Base-by-base conservation (phyloP, 768 basidiomycete species). In the Xerocomus brunneocitrinus region DNA sequence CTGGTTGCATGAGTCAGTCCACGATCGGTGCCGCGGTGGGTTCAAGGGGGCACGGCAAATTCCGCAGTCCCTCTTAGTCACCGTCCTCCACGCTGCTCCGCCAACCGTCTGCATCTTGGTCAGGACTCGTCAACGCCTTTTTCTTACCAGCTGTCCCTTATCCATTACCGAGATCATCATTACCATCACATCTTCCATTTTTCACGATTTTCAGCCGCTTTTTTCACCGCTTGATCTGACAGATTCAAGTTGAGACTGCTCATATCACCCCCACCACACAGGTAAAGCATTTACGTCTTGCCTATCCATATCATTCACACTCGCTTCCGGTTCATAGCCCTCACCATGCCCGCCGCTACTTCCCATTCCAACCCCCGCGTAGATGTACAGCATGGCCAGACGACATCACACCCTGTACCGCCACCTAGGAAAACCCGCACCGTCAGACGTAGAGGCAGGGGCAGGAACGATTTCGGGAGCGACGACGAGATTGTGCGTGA, bases 401-500 rank as follows among this genome's bases (percentile, higher is more conserved):
- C 55, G 16, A 49, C 66, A 43, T 67, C 55, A 71, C 73, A 69
- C 70, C 64, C 68, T 53, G 66, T 59, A 5, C 58, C 69, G 32
- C 57, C 55, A 35, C 49, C 48, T 31, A 68, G 60, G 61, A 78
- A 76, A 62, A 71, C 71, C 28, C 71, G 76, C 48, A 56, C 77
- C 45, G 74, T 78, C 41, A 80, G 81, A 63, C 79, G 88, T 54
- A 75, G 88, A 61, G 85, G 85, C 34, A 77, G 85, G 62, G 84
- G 74, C 3, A 77, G 74, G 59, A 74, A 75, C 52, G 77, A 71
- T 34, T 73, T 84, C 30, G 84, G 81, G 49, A 89, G 87, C 58
- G 89, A 91, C 61, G 89, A 90, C 28, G 89, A 90, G 68, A 76
- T 91, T 49, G 80, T 80, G 72, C 78, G 89, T 55, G 88, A 87